Evolutionary conservation across 352 stramenopile species (phyloP), one percentile per base, ranked within the genome.

Genomic region (Blastocystis hominis): DNA sequence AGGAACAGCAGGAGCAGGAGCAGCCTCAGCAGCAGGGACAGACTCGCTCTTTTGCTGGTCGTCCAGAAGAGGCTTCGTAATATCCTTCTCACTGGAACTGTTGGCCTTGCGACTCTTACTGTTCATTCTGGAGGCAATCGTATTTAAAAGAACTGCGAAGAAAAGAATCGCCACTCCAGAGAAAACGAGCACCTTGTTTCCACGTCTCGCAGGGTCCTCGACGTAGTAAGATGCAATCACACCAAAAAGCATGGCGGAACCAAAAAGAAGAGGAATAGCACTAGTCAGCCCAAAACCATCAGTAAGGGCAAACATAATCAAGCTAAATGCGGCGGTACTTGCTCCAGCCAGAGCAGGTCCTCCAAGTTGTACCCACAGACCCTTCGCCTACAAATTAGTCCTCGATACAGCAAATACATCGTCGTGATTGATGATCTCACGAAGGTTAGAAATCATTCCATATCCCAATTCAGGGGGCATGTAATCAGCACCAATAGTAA

Each of bases 261-360:
- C 76, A 70, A 86, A 86, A 17, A 86, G 76, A 46, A 86, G 63
- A 70, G 76, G 76, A 86, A 86, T 86, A 17, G 59, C 76, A 77
- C 76, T 86, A 30, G 76, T 76, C 6, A 86, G 76, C 36, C 76
- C 76, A 68, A 42, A 72, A 50, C 59, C 59, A 86, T 86, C 76
- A 10, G 63, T 86, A 5, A 86, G 63, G 9, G 77, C 59, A 24
- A 86, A 86, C 63, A 86, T 76, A 75, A 86, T 76, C 30, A 86
- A 50, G 46, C 59, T 76, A 70, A 86, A 76, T n/a, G 63, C 59
- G 9, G 55, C 54, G 20, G 63, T 76, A 36, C 38, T 59, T 15
- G 47, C 47, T 44, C 76, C 76, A 47, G 76, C 76, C 34, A 86
- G 30, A 75, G 54, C 54, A 36, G 76, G 76, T 61, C 76, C 76